Conservation (phyloP, 805 yeast genomes). For the Yarrowia yakushimensis region DNA sequence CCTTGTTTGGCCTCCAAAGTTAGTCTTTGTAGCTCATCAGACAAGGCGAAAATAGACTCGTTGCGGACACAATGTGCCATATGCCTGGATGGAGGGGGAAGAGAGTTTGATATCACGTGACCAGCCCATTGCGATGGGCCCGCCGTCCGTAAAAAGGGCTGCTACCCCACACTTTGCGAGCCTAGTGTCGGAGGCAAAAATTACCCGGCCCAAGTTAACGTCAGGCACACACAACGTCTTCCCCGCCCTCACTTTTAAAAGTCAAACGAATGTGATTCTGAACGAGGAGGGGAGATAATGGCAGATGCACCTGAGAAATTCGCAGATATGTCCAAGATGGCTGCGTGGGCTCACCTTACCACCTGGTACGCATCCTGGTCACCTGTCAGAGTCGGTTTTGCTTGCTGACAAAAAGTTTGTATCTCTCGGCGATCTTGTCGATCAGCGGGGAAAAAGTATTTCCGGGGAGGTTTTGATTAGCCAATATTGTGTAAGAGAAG, state of each 20-base stretch:
- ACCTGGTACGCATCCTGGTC: too few relatives aligned
- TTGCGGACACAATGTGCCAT: neutral
- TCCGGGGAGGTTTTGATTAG: slow-evolving; percentile 2
- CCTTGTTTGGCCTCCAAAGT: neutral
- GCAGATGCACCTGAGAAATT: too few relatives aligned
- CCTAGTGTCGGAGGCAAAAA: too few relatives aligned
- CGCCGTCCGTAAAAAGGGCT: too few relatives aligned
- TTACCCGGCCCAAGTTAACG: neutral
- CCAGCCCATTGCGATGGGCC: too few relatives aligned
- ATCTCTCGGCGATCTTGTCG: slow-evolving; percentile 7
- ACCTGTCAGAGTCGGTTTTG: neutral
- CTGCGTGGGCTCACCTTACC: too few relatives aligned
- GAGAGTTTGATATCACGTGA: too few relatives aligned
- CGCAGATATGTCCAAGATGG: too few relatives aligned
- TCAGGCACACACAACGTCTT: slow-evolving; percentile 19
- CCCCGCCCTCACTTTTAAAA: slow-evolving; percentile 7
- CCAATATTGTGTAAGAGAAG: neutral
- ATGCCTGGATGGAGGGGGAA: too few relatives aligned
- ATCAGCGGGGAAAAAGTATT: slow-evolving; percentile 12
- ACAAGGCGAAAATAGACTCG: neutral
- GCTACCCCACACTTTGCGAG: neutral
- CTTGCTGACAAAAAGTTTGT: neutral
- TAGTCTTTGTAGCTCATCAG: neutral
- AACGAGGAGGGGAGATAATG: neutral
- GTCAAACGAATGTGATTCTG: neutral